These are phyloP conservation scores for Parasarocladium wereldwijsianum DNA, from an alignment of 2,329 filamentous ascomycete species.

Conservation along the genomic window DNA sequence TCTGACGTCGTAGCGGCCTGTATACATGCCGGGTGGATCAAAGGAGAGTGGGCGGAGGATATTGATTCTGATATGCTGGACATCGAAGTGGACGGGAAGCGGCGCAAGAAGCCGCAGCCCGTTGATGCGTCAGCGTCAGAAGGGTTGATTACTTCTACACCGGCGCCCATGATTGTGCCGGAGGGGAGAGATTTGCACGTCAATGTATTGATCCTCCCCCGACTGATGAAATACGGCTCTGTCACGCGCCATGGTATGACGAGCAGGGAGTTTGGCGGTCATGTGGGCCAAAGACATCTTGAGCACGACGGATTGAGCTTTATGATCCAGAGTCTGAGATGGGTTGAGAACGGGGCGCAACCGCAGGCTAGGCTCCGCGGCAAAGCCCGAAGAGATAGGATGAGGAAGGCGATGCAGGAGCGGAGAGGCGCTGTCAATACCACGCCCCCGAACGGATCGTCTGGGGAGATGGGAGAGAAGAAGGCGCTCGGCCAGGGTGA, in stretches of 20 bases:
- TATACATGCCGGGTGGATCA: slow-evolving; percentile 86
- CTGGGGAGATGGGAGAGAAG: slow-evolving; percentile 11
- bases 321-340: slow-evolving; percentile 67
- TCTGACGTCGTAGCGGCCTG: slow-evolving; percentile 86
- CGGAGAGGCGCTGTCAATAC: slow-evolving; percentile 19
- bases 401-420: slow-evolving; percentile 39
- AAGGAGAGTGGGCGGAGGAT: slow-evolving; percentile 72
- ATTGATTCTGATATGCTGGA: slow-evolving; percentile 57
- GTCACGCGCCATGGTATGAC: slow-evolving; percentile 68
- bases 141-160: slow-evolving; percentile 36
- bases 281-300: slow-evolving; percentile 23
- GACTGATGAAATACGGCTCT: slow-evolving; percentile 60
- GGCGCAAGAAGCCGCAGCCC: slow-evolving; percentile 16
- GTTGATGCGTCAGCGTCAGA: slow-evolving; percentile 20
- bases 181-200: slow-evolving; percentile 70
- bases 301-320: slow-evolving; percentile 80
- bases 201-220: slow-evolving; percentile 69
- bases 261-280: slow-evolving; percentile 62
- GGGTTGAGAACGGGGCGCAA: slow-evolving; percentile 64
- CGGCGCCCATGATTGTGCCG: slow-evolving; percentile 50
- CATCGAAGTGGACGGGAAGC: slow-evolving; percentile 23
- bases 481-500: slow-evolving; percentile 14
- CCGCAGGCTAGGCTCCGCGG: slow-evolving; percentile 40
- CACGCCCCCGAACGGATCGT: slow-evolving; percentile 16
- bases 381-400: slow-evolving; percentile 39